These are phyloP conservation scores for Carex scoparia DNA, from an alignment of 176 grass and related monocot species.

Conservation along the genomic window DNA sequence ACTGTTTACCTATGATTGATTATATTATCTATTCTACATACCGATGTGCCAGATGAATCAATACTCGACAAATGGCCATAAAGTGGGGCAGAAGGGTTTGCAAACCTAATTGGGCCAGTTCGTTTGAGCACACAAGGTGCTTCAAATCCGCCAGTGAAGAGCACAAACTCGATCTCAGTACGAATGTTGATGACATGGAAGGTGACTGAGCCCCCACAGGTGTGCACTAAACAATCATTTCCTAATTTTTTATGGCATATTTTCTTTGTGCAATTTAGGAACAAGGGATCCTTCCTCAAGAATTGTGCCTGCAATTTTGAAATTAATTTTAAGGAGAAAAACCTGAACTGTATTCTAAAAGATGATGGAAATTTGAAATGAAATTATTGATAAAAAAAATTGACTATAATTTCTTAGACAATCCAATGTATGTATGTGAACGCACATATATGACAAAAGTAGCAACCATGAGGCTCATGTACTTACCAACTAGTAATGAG, in stretches of 20 bases:
- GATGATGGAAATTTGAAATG: neutral
- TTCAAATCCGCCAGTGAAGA: slow-evolving; percentile 69
- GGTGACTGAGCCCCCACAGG: slow-evolving; percentile 48
- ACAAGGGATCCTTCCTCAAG: slow-evolving; percentile 45
- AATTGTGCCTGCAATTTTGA: slow-evolving; percentile 45
- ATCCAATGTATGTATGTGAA: neutral
- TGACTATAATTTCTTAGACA: neutral
- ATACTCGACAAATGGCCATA: slow-evolving; percentile 59
- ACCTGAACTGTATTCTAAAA: neutral
- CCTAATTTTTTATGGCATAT: slow-evolving; percentile 29
- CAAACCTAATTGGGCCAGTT: slow-evolving; percentile 44
- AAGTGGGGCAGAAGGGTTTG: slow-evolving; percentile 62
- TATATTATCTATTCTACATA: slow-evolving; percentile 18
- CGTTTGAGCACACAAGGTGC: slow-evolving; percentile 60
- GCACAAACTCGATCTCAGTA: slow-evolving; percentile 74
- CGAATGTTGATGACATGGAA: slow-evolving; percentile 87
- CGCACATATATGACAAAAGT: no score
- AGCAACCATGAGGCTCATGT: no score
- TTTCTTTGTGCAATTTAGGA: slow-evolving; percentile 46
- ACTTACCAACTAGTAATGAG: no score
- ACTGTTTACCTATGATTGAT: neutral
- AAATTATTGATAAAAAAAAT: neutral
- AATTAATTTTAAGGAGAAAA: neutral
- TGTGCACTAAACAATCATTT: slow-evolving; percentile 34
- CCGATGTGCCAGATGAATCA: slow-evolving; percentile 66